Evolutionary conservation across 2,329 filamentous ascomycete species (phyloP).

Genomic region (Coniochaeta sp.): DNA sequence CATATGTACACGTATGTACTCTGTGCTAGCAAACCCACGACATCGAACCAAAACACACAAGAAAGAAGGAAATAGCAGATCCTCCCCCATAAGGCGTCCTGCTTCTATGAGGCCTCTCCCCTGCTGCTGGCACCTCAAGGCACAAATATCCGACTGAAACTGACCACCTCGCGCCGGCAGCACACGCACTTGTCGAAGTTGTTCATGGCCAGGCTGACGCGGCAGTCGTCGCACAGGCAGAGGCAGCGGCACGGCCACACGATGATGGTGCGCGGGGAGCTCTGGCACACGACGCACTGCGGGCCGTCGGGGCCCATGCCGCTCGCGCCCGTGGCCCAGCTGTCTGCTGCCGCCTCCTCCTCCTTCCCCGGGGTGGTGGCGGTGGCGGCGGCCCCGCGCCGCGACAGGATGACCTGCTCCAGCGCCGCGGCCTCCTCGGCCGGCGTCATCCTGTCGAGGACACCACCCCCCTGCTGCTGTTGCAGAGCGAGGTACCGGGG

Average conservation of each 20-base stretch:
- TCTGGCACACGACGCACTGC: constrained; percentile 90
- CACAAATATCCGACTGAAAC: constrained; percentile 87
- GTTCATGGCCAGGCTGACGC: constrained; percentile 89
- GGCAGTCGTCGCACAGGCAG: constrained; percentile 89
- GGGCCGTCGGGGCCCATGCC: constrained; percentile 66
- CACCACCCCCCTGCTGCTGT: constrained; percentile 3
- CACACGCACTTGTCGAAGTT: constrained; percentile 97
- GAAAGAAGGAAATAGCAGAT: background rate
- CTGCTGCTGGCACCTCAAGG: too few relatives aligned
- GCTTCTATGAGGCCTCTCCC: too few relatives aligned
- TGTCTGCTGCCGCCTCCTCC: constrained; percentile 16
- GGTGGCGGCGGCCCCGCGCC: constrained; percentile 26
- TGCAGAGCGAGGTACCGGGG: constrained; percentile 24
- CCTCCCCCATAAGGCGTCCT: too few relatives aligned
- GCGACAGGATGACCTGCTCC: constrained; percentile 51
- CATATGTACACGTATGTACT: background rate
- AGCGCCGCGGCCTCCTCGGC: constrained; percentile 56
- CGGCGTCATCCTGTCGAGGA: constrained; percentile 33
- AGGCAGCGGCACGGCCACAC: constrained; percentile 96
- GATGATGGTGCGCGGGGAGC: constrained; percentile 76
- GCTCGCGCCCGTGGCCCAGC: constrained; percentile 65
- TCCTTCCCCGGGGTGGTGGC: constrained; percentile 4
- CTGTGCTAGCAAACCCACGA: background rate
- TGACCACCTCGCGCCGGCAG: constrained; percentile 79
- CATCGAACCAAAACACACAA: background rate